These are phyloP conservation scores for Eimeria praecox DNA, from an alignment of 169 alveolate species.

Conservation along the genomic window DNA sequence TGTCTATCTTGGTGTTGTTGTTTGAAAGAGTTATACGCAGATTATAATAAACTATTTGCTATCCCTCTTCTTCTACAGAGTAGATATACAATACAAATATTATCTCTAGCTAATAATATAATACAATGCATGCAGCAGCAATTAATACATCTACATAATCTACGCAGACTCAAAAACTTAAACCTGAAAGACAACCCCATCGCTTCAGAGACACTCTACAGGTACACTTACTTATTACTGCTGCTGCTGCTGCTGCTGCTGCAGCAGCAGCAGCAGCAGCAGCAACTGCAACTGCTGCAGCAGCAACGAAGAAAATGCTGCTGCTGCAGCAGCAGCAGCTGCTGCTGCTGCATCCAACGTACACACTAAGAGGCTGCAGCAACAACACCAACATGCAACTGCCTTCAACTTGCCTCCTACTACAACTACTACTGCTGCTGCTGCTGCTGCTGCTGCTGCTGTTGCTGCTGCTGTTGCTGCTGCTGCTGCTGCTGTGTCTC, in stretches of 20 bases:
- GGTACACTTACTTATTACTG: not conserved
- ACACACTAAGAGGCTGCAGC: too few species aligned
- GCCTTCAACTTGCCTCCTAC: too few species aligned
- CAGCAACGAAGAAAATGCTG: too few species aligned
- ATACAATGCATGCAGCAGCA: not conserved
- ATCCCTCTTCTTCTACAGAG: constrained; percentile 5
- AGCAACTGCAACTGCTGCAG: too few species aligned
- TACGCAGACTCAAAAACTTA: not conserved
- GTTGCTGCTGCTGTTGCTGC: not conserved
- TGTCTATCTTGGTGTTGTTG: not conserved
- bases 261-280: not conserved
- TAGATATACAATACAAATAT: not conserved
- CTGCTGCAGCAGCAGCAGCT: not conserved
- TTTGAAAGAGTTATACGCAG: constrained; percentile 7
- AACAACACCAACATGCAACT: too few species aligned
- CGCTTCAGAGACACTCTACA: constrained; percentile 4
- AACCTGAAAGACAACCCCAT: constrained; percentile 14
- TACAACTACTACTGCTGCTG: constrained; percentile 9
- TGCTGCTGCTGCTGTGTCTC: not conserved
- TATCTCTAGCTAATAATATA: not conserved
- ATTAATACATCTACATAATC: not conserved
- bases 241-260: constrained; percentile 48
- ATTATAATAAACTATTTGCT: not conserved
- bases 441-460: not conserved
- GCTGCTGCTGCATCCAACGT: not conserved